Evolutionary conservation across 2,329 filamentous ascomycete species (phyloP), one percentile per base, ranked within the genome.

Genomic region (Colletotrichum plurivorum): DNA sequence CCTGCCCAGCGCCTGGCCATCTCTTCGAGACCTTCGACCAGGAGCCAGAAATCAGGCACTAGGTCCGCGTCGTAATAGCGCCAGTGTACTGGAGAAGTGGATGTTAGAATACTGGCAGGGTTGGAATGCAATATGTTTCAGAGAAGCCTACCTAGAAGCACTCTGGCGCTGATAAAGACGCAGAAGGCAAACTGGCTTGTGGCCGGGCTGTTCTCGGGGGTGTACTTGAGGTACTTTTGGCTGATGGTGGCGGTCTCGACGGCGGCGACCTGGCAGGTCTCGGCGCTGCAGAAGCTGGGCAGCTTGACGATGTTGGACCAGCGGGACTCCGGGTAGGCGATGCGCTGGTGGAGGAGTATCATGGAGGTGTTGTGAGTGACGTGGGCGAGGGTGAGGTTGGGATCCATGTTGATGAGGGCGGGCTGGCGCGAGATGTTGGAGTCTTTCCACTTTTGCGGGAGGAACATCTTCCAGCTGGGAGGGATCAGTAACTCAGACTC

Each of bases 281-380:
- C 84, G 2, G 83, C 83, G 55, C 83, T 85, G 48, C 79, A 84
- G 4, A 77, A 73, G 56, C 79, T 84, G 0, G 85, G 84, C 6
- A 86, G 70, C 62, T 59, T 75, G 69, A 73, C 67, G 62, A 60
- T 52, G 71, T 73, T 78, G 77, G 78, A 22, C 78, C 75, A 20
- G 70, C 69, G 1, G 73, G 75, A 2, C 22, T 72, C 72, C 0
- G 83, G 83, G 52, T 84, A 86, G 0, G 84, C 84, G 46, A 87
- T 85, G 6, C 77, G 76, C 51, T 87, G 84, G 61, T 86, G 84
- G 0, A 87, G 74, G 0, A 86, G 75, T 25, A 87, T 84, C 76
- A 85, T 84, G 0, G 84, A 84, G 0, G 83, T 81, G 62, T 86
- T 86, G 54, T 86, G 84, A 0, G 83, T 86, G 10, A 84, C 77